phyloP scores from a whole-genome alignment of 164 flowering plant species.

The Saururus chinensis region DNA sequence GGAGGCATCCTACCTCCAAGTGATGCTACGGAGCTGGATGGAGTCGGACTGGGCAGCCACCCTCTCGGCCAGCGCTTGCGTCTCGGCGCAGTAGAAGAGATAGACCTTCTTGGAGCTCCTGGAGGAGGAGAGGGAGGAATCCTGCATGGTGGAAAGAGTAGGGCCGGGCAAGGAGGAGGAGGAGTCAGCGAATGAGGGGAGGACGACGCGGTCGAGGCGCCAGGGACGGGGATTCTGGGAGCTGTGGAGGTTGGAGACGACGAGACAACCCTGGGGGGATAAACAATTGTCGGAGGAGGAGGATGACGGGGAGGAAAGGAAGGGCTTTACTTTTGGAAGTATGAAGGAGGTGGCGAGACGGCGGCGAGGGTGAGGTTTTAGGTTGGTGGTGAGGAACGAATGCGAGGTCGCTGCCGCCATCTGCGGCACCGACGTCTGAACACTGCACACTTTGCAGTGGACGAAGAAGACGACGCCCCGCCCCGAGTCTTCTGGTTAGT shows the following conservation, averaged over 20 bases:
- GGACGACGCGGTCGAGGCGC: conserved; percentile 6
- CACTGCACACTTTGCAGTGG: no score
- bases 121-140: conserved; percentile 14
- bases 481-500: no score
- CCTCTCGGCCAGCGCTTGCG: conserved; percentile 59
- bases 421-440: no score
- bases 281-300: no score
- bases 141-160: conserved; percentile 5
- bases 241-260: conserved; percentile 7
- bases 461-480: no score
- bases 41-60: conserved; percentile 67
- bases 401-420: no score
- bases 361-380: no score
- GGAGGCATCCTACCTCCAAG: conserved; percentile 47
- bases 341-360: no score
- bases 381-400: no score
- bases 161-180: conserved; percentile 8
- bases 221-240: conserved; percentile 13
- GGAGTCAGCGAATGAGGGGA: conserved; percentile 2
- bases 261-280: neutral
- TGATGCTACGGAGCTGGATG: conserved; percentile 70
- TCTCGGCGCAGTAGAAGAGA: conserved; percentile 78
- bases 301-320: no score
- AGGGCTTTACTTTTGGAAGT: no score
- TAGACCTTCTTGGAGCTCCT: conserved; percentile 45